Conservation (phyloP, 2,329 filamentous ascomycete genomes). For the Raffaelea ambrosiae region DNA sequence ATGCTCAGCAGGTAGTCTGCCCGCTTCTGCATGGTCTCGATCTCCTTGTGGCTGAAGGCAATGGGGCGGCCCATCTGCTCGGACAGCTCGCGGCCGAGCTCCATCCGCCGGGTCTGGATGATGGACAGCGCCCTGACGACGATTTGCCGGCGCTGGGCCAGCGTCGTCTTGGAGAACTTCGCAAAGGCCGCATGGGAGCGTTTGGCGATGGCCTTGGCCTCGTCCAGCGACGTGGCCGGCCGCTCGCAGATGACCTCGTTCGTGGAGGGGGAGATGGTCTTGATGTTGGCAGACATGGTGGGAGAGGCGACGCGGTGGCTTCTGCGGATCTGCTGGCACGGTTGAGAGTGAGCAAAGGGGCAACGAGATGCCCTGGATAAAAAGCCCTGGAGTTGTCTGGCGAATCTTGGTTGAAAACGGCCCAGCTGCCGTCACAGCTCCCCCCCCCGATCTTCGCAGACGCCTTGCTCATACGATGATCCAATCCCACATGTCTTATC, state of each 20-base stretch:
- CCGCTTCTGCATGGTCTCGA: conserved; percentile 76
- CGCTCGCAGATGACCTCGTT: conserved; percentile 77
- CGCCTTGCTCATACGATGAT: too few species aligned
- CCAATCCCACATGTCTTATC: too few species aligned
- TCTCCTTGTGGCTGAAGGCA: conserved; percentile 73
- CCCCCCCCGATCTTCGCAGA: too few species aligned
- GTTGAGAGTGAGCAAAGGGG: too few species aligned
- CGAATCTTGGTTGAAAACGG: too few species aligned
- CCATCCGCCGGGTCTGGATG: conserved; percentile 64
- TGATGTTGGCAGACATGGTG: conserved; percentile 54
- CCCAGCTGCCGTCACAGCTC: too few species aligned
- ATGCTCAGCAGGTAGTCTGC: conserved; percentile 82
- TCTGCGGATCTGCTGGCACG: too few species aligned
- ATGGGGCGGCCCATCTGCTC: conserved; percentile 95
- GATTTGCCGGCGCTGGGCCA: conserved; percentile 70
- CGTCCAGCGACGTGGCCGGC: conserved; percentile 60
- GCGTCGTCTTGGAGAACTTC: conserved; percentile 64
- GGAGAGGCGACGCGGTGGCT: not conserved
- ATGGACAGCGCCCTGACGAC: conserved; percentile 70
- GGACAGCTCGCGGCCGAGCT: conserved; percentile 74
- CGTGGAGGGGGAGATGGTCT: conserved; percentile 83
- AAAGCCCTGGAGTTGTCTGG: too few species aligned
- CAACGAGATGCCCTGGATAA: too few species aligned
- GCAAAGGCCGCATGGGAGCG: conserved; percentile 67
- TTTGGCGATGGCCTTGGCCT: conserved; percentile 64